Evolutionary conservation across 345 rosid genomes (phyloP).

Genomic region (Xanthoceras sorbifolium): DNA sequence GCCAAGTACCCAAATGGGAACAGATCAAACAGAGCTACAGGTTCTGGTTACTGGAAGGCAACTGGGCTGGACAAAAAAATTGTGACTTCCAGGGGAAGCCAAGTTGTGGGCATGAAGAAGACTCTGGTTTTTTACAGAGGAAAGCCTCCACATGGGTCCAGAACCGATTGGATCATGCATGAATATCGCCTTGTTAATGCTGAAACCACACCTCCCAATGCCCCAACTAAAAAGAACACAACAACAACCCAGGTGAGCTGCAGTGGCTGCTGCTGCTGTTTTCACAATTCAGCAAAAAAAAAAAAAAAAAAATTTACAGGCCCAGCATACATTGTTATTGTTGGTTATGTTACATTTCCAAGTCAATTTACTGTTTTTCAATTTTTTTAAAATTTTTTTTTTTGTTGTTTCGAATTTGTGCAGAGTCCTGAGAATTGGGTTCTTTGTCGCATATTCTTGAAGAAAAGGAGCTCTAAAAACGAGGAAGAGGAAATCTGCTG

Average conservation of each 20-base stretch:
- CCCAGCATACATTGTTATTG: background rate
- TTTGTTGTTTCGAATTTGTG: background rate
- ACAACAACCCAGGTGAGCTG: constrained; percentile 42
- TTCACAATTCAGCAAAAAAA: background rate
- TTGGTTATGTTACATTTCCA: background rate
- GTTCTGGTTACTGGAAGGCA: constrained; percentile 94
- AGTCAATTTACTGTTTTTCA: constrained; percentile 11
- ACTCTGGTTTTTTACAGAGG: constrained; percentile 97
- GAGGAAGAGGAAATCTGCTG: constrained; percentile 43
- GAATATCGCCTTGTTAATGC: constrained; percentile 70
- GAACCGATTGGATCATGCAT: constrained; percentile 99
- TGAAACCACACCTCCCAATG: constrained; percentile 20
- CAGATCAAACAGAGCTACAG: constrained; percentile 82
- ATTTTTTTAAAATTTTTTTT: background rate
- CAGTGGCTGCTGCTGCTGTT: no score
- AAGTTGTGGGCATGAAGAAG: constrained; percentile 86
- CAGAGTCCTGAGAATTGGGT: constrained; percentile 84
- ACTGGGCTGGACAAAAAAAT: constrained; percentile 89
- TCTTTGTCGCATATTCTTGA: constrained; percentile 86
- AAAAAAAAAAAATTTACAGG: background rate
- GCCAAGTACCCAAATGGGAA: constrained; percentile 94
- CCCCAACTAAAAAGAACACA: constrained; percentile 30
- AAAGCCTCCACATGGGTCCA: constrained; percentile 77
- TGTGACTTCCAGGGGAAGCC: constrained; percentile 55
- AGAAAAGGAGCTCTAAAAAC: constrained; percentile 64